Base-by-base conservation (phyloP, 352 stramenopile species). In the Hyaloperonospora arabidopsidis region DNA sequence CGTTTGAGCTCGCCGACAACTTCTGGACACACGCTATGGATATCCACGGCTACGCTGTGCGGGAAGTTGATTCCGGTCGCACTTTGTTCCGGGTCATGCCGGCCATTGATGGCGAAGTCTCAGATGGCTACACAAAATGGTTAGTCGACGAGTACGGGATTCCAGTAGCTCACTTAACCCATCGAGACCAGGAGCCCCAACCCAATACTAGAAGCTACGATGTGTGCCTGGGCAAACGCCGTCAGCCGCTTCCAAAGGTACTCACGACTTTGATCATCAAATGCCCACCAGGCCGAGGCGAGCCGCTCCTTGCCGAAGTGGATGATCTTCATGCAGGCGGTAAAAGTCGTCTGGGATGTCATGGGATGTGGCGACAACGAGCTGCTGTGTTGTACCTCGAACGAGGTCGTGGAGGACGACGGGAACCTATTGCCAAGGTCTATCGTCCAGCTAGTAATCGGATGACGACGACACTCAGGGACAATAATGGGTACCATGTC, bases 141-240 rank as follows among this genome's bases (percentile, higher is more conserved):
- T 57, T 78, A 8, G 29, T 78, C 45, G 68, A 77, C 55, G 60
- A 65, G 39, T 74, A 72, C 49, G 65, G 61, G 34, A 65, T 72
- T 52, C 49, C 65, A 5, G 56, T 72, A 36, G 68, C 59, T 17
- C 63, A 73, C 13, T 48, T 74, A 28, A 62, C 44, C 3, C 55
- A 54, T 17, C 29, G 22, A 44, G 44, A 55, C 2, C 19, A 8
- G 3, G 25, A 29, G 3, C 25, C 25, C 3, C 25, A 65, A 34
- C 45, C 52, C 13, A 45, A 38, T 21, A 59, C 65, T 15, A 52
- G 54, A 13, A 38, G 46, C 11, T 78, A 71, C 54, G 57, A 72
- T 41, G 56, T 78, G 19, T 70, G 59, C 54, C 38, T 78, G 1
- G 69, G 69, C 46, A 78, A 70, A 18, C 53, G 66, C n/a, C 47